Evolutionary conservation across 495 filamentous ascomycete species (phyloP).

Genomic region (Aspergillus indologenus): DNA sequence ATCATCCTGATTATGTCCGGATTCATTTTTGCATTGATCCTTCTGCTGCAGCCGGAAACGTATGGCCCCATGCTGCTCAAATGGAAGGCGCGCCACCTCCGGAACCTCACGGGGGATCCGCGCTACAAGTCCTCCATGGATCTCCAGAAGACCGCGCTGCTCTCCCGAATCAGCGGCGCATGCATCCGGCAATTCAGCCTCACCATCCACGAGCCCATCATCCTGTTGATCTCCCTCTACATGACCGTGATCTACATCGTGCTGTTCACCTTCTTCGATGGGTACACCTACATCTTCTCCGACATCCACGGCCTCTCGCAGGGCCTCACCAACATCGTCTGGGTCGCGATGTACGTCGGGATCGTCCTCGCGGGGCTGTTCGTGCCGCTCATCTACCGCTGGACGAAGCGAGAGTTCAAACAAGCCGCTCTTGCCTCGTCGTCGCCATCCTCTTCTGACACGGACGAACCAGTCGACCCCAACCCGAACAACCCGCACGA

Average conservation of each 20-base stretch:
- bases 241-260: constrained; percentile 63
- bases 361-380: constrained; percentile 43
- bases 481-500: not conserved
- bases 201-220: constrained; percentile 46
- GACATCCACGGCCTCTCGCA: constrained; percentile 52
- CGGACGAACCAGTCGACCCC: not conserved
- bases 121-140: constrained; percentile 47
- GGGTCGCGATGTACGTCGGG: constrained; percentile 57
- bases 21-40: constrained; percentile 34
- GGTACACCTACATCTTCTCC: constrained; percentile 62
- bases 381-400: constrained; percentile 53
- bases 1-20: constrained; percentile 48
- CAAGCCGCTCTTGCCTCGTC: not conserved
- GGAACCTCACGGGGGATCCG: constrained; percentile 42
- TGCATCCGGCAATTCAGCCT: constrained; percentile 45
- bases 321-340: constrained; percentile 55
- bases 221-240: constrained; percentile 55
- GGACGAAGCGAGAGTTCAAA: constrained; percentile 48
- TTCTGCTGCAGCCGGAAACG: constrained; percentile 52
- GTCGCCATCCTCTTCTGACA: not conserved
- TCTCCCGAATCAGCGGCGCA: constrained; percentile 32
- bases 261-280: constrained; percentile 64
- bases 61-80: constrained; percentile 50
- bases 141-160: constrained; percentile 34
- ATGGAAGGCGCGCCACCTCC: constrained; percentile 49